Evolutionary conservation across 768 basidiomycete species (phyloP), one percentile per base, ranked within the genome.

Genomic region (Kondoa malvinella): DNA sequence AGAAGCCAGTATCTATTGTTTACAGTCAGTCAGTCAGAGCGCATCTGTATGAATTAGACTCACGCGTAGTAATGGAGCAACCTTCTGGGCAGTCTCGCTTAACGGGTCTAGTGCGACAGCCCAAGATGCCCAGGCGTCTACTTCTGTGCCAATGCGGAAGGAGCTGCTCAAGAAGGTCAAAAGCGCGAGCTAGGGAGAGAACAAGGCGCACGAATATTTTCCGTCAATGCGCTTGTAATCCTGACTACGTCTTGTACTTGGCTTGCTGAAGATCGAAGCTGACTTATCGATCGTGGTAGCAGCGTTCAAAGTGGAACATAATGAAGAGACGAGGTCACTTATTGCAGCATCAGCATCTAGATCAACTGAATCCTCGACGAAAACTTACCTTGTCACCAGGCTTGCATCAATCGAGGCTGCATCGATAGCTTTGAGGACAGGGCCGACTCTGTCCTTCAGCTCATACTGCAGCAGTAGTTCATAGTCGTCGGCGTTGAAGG

Each of bases 101-200:
- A 95, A 75, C 0, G 94, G 92, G 75, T 97, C 89, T 4, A 97
- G 69, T 3, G 96, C 76, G 12, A 87, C 81, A 84, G 56, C 95
- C 77, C 64, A 85, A 85, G 72, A 84, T 83, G 50, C 87, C 57
- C 72, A 0, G 92, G 86, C 0, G 82, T 84, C 1, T 80, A 74
- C 25, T 34, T 82, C 81, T 70, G 89, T 81, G 2, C 92, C 92
- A 50, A 84, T 78, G 34, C 82, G 76, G 74, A 92, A 86, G 17
- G 83, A 79, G 4, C 90, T 91, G 70, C 31, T 65, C 34, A 67
- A 0, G 50, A n/a, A 21, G 29, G 15, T 26, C 3, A 30, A 34
- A 27, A 8, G 32, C 27, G 30, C 32, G 34, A 1, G 64, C 61
- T 34, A 50, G 40, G 40, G 12, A 21, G 40, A 50, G 40, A 8